Percentiles rank a stretch among this genome's conserved stretches.
These are phyloP conservation scores for Trichomonascaceae sp. DNA, from an alignment of 1,139 yeast species.

Conservation along the genomic window DNA sequence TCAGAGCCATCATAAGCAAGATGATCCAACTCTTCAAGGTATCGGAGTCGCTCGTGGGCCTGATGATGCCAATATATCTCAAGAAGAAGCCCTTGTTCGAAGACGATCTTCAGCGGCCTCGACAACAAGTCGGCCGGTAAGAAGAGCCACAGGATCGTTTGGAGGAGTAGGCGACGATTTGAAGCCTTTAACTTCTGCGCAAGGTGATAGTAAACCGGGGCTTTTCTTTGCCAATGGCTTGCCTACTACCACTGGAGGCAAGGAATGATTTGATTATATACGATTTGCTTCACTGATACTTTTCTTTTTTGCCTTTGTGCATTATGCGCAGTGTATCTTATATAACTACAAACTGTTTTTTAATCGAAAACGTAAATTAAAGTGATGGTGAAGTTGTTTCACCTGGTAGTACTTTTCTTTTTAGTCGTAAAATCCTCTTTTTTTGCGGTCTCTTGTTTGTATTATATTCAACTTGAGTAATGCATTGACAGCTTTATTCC, in stretches of 20 bases:
- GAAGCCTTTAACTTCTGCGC: slow-evolving; percentile 21
- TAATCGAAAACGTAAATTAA: neutral
- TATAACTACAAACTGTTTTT: neutral
- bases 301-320: neutral
- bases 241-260: slow-evolving; percentile 29
- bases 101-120: slow-evolving; percentile 29
- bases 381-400: neutral
- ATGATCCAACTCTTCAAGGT: slow-evolving; percentile 16
- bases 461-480: slow-evolving; percentile 37
- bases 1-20: slow-evolving; percentile 31
- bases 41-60: slow-evolving; percentile 34
- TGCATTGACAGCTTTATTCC: slow-evolving; percentile 44
- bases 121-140: slow-evolving; percentile 15
- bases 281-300: neutral
- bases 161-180: slow-evolving; percentile 26
- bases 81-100: slow-evolving; percentile 20
- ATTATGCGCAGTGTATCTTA: slow-evolving; percentile 3
- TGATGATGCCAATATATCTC: slow-evolving; percentile 24
- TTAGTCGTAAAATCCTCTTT: slow-evolving; percentile 19
- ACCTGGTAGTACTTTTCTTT: neutral
- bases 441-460: slow-evolving; percentile 32
- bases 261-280: slow-evolving; percentile 1
- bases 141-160: slow-evolving; percentile 32
- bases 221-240: slow-evolving; percentile 33
- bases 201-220: slow-evolving; percentile 14